These are phyloP conservation scores for Populus hybrid DNA, from an alignment of 441 rosid genomes.

Conservation along the genomic window DNA sequence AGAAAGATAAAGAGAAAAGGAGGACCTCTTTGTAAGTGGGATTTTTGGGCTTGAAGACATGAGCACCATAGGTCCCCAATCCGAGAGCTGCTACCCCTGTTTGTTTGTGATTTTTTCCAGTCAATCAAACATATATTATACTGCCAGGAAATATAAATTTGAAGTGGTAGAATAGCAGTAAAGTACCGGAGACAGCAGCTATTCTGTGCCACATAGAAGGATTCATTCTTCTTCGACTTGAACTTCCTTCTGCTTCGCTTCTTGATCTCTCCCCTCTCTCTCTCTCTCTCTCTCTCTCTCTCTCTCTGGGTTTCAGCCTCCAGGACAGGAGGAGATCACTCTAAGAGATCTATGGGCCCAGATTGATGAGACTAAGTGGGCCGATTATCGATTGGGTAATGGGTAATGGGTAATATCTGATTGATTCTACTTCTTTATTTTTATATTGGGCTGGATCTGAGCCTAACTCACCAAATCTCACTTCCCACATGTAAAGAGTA, in stretches of 20 bases:
- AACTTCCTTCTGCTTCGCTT: neutral
- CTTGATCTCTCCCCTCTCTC: neutral
- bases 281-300: neutral
- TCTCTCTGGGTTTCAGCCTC: neutral
- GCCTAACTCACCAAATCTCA: neutral
- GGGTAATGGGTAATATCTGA: neutral
- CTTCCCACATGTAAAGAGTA: too few relatives aligned
- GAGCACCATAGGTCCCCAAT: conserved; percentile 87
- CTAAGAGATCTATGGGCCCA: neutral
- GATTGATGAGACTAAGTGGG: neutral
- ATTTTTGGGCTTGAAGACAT: conserved; percentile 75
- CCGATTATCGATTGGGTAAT: neutral
- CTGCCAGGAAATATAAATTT: too few relatives aligned
- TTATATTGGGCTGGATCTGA: neutral
- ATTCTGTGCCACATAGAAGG: conserved; percentile 79
- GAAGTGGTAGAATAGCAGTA: neutral
- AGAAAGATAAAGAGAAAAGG: conserved; percentile 4
- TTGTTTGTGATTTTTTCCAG: conserved; percentile 5
- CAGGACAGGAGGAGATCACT: neutral
- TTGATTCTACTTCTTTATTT: too few relatives aligned
- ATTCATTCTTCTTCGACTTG: conserved; percentile 35
- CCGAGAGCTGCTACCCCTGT: conserved; percentile 85
- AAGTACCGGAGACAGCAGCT: conserved; percentile 68
- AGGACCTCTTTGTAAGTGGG: conserved; percentile 67
- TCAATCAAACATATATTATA: neutral